These are phyloP conservation scores for Pilatotrama ljubarskyi DNA, from an alignment of 768 basidiomycete genomes.

Conservation along the genomic window DNA sequence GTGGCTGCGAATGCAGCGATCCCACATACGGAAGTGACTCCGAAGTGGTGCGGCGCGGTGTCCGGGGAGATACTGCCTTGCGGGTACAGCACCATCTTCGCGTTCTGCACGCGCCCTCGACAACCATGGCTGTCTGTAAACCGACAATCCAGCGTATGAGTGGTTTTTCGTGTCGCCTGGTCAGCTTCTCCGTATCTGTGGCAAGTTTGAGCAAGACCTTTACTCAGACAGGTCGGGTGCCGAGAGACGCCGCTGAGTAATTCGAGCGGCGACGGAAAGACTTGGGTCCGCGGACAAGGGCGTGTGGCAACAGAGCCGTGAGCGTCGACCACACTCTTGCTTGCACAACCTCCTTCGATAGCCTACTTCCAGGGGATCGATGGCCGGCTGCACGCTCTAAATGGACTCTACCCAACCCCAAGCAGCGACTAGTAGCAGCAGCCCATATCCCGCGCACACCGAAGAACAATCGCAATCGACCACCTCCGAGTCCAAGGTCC, in stretches of 20 bases:
- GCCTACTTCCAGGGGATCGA: conserved; percentile 48
- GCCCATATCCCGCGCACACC: conserved; percentile 49
- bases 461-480: conserved; percentile 38
- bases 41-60: neutral
- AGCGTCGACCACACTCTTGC: conserved; percentile 19
- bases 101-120: too few species aligned
- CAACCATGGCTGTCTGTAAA: too few species aligned
- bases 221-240: neutral
- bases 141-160: too few species aligned
- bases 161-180: too few species aligned
- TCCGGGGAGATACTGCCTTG: neutral
- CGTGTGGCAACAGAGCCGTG: conserved; percentile 12
- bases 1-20: neutral
- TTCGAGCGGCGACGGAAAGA: conserved; percentile 14
- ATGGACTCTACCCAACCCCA: conserved; percentile 86
- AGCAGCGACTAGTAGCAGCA: conserved; percentile 70
- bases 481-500: conserved; percentile 52
- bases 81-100: neutral
- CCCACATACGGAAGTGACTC: neutral
- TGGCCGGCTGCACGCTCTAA: conserved; percentile 88
- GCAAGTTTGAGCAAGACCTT: too few species aligned
- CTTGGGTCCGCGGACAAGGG: conserved; percentile 14
- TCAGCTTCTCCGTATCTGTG: too few species aligned
- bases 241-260: conserved; percentile 14
- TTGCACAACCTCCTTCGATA: conserved; percentile 22